Percentiles rank a stretch among this genome's conserved stretches.
Evolutionary conservation across 345 rosid species (phyloP).

Genomic region (Anastatica hierochuntica): DNA sequence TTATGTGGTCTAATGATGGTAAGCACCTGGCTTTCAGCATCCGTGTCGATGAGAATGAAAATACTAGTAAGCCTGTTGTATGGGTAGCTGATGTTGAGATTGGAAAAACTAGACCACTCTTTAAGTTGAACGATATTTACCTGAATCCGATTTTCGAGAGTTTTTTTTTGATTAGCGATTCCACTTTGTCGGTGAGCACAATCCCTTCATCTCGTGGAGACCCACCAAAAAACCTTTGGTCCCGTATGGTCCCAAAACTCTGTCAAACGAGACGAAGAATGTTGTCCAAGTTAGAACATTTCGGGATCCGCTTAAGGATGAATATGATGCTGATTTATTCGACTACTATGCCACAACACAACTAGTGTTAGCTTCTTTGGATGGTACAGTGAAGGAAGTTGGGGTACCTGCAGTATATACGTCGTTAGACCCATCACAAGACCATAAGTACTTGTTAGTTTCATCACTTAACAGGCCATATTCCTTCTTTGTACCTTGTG

Average conservation of each 20-base stretch:
- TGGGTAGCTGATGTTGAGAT: slow-evolving; percentile 86
- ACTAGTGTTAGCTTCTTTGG: slow-evolving; percentile 65
- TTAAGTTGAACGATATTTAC: slow-evolving; percentile 49
- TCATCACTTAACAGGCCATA: slow-evolving; percentile 77
- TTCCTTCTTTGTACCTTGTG: slow-evolving; percentile 87
- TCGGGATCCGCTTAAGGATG: slow-evolving; percentile 88
- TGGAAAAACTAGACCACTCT: slow-evolving; percentile 64
- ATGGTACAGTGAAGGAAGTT: slow-evolving; percentile 59
- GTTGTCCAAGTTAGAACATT: slow-evolving; percentile 84
- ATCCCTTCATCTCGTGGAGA: slow-evolving; percentile 70
- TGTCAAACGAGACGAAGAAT: slow-evolving; percentile 56
- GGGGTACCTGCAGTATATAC: slow-evolving; percentile 82
- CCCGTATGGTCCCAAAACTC: slow-evolving; percentile 83
- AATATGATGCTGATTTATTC: slow-evolving; percentile 84
- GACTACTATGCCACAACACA: slow-evolving; percentile 88
- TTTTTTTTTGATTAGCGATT: slow-evolving; percentile 70
- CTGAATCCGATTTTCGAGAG: slow-evolving; percentile 83
- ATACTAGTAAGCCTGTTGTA: slow-evolving; percentile 53
- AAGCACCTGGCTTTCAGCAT: slow-evolving; percentile 70
- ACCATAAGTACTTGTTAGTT: slow-evolving; percentile 59
- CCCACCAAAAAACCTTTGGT: slow-evolving; percentile 81
- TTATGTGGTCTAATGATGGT: slow-evolving; percentile 82
- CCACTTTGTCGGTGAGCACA: slow-evolving; percentile 68
- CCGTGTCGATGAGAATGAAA: slow-evolving; percentile 55
- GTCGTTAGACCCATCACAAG: slow-evolving; percentile 88